phyloP scores from a whole-genome alignment of 1,284 basidiomycete species.

The Phellinidium pouzarii region DNA sequence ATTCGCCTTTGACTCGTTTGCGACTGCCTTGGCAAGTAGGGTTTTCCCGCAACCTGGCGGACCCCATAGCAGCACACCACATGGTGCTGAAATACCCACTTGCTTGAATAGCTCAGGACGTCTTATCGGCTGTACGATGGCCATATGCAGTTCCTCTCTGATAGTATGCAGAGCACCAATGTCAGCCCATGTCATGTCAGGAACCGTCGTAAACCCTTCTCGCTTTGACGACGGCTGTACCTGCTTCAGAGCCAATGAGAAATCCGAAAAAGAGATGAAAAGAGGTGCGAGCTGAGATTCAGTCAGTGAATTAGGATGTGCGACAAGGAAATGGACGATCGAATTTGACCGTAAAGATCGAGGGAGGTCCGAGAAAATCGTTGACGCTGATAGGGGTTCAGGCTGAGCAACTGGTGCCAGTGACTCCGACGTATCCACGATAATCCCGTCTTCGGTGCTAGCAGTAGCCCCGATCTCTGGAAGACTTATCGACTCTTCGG shows the following conservation, averaged over 20 bases:
- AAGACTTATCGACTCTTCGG: constrained; percentile 56
- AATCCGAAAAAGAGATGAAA: constrained; percentile 77
- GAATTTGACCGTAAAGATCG: constrained; percentile 47
- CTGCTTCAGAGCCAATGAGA: constrained; percentile 70
- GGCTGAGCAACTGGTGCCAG: constrained; percentile 20
- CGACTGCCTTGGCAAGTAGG: constrained; percentile 91
- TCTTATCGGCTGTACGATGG: constrained; percentile 92
- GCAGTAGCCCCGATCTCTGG: constrained; percentile 30
- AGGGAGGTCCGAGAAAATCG: constrained; percentile 37
- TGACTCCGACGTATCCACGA: constrained; percentile 34
- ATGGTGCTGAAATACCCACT: constrained; percentile 82
- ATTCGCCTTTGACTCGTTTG: constrained; percentile 90
- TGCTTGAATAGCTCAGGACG: constrained; percentile 83
- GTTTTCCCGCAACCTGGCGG: constrained; percentile 98
- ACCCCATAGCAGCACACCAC: constrained; percentile 96
- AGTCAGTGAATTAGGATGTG: constrained; percentile 77
- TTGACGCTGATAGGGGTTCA: constrained; percentile 17
- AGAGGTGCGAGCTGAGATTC: constrained; percentile 73
- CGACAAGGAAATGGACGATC: constrained; percentile 83
- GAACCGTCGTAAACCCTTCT: constrained; percentile 96
- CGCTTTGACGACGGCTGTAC: constrained; percentile 95
- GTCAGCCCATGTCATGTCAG: constrained; percentile 92
- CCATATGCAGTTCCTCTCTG: constrained; percentile 93
- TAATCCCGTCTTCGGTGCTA: constrained; percentile 40
- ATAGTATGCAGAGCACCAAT: constrained; percentile 86